Evolutionary conservation across 2,329 filamentous ascomycete genomes (phyloP), one percentile per base, ranked within the genome.

Genomic region (Clonostachys byssicola): DNA sequence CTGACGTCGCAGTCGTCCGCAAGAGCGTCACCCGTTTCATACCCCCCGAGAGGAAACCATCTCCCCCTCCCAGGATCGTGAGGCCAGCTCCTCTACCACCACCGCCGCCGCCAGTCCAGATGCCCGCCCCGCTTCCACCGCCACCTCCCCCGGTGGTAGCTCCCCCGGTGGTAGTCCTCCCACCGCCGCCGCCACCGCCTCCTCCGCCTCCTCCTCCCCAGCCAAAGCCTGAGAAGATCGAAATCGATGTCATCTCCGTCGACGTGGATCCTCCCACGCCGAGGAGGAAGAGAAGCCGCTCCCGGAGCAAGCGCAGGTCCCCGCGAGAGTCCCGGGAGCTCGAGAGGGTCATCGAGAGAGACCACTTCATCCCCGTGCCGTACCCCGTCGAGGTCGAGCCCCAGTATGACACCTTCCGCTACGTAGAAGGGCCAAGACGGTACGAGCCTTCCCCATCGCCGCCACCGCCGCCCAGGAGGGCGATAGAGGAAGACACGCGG

Each of bases 271-370:
- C 60, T 20, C 43, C 45, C 17, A 51, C 55, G 23, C 51, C 45
- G 42, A 59, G 56, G 48, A 52, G 46, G 34, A 54, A 54, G 48
- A 60, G 60, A 51, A 59, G 58, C 44, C 59, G 59, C 36, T 44
- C 34, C 18, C 42, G 41, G 17, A 40, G n/a, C 40, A 46, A 34
- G 48, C 42, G 14, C 40, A 44, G 23, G 33, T 46, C 30, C 39
- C 46, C 33, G 9, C 44, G 38, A 43, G 45, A 49, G 38, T 50
- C 51, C 43, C 49, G 51, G 42, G 69, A 76, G 42, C 63, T 63
- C 34, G 75, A 80, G 57, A 66, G 77, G 44, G 68, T 74, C 56
- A 70, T 80, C 50, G 75, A 80, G 62, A 68, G 76, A 23, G 77
- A 81, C 56, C 66, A 67, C 45, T 54, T 74, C 43, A 64, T 78